phyloP scores from a whole-genome alignment of 768 basidiomycete genomes.

The Tricholoma terreum region DNA sequence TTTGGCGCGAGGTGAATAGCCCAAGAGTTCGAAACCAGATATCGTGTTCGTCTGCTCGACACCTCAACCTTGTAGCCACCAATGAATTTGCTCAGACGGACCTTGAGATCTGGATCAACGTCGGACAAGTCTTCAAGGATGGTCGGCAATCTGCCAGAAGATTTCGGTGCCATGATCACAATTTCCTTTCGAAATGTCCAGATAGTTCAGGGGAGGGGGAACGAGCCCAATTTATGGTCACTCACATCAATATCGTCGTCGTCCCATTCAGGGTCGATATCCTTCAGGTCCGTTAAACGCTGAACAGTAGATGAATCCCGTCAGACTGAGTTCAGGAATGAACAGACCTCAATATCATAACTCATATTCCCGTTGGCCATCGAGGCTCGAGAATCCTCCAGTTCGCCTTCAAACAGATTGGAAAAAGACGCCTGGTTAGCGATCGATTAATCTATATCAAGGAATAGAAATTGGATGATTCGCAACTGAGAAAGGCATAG shows the following conservation, averaged over 20 bases:
- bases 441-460: background rate
- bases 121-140: slow-evolving; percentile 30
- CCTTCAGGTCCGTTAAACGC: slow-evolving; percentile 41
- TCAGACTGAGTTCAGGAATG: background rate
- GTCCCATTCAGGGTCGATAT: slow-evolving; percentile 43
- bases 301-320: slow-evolving; percentile 13
- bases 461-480: background rate
- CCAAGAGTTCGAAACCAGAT: slow-evolving; percentile 35
- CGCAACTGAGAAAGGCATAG: slow-evolving; percentile 24
- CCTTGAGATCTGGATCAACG: slow-evolving; percentile 14
- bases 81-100: slow-evolving; percentile 5
- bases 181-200: slow-evolving; percentile 39
- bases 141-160: slow-evolving; percentile 26
- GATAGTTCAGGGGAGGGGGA: background rate
- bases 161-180: slow-evolving; percentile 42
- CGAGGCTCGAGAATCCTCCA: slow-evolving; percentile 2
- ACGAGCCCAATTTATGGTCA: background rate
- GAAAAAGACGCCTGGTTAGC: slow-evolving; percentile 28
- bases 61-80: background rate
- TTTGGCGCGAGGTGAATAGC: slow-evolving; percentile 8
- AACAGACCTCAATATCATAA: slow-evolving; percentile 29
- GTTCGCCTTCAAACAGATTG: slow-evolving; percentile 22
- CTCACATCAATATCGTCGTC: slow-evolving; percentile 49
- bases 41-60: slow-evolving; percentile 18
- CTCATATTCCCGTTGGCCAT: slow-evolving; percentile 17